Conservation (phyloP, 352 stramenopile species). For the Aphanomyces astaci region DNA sequence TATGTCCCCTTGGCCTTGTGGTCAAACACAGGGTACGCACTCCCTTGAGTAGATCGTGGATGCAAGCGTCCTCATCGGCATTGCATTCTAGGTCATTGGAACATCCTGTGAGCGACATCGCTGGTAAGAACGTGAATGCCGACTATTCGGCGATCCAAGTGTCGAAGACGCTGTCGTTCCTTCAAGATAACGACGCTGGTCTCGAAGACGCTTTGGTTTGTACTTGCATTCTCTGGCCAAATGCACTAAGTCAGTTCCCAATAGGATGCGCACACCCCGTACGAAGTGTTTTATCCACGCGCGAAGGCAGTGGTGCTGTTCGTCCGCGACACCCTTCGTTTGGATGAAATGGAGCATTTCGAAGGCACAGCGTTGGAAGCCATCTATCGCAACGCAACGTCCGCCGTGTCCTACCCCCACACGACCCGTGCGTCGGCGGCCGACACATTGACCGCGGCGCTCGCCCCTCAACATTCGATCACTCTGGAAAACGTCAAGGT, state of each 20-base stretch:
- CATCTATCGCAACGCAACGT: constrained; percentile 28
- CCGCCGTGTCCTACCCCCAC: constrained; percentile 63
- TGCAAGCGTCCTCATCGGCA: not conserved
- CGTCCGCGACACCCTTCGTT: constrained; percentile 13
- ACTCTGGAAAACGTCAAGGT: constrained; percentile 28
- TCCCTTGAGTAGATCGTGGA: not conserved
- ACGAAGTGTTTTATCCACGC: constrained; percentile 9
- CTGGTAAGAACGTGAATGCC: not conserved
- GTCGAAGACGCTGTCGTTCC: not conserved
- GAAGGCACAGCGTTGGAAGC: constrained; percentile 7
- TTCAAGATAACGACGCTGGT: not conserved
- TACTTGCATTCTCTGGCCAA: too few relatives aligned
- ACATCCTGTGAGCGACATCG: constrained; percentile 5
- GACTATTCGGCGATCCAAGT: constrained; percentile 10
- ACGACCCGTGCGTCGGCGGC: constrained; percentile 50
- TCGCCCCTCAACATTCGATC: constrained; percentile 20
- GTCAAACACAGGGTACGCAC: constrained; percentile 6
- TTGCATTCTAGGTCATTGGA: constrained; percentile 8
- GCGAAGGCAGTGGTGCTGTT: constrained; percentile 15
- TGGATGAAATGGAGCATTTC: constrained; percentile 22
- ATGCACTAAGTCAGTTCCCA: too few relatives aligned
- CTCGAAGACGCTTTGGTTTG: constrained; percentile 14
- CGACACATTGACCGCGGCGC: constrained; percentile 12
- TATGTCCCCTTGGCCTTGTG: constrained; percentile 18
- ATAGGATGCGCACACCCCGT: constrained; percentile 15